A percentile compares a stretch with the other conserved stretches of the same genome.
phyloP scores from a whole-genome alignment of 2,329 filamentous ascomycete species.

The Cyclaneusma minus region DNA sequence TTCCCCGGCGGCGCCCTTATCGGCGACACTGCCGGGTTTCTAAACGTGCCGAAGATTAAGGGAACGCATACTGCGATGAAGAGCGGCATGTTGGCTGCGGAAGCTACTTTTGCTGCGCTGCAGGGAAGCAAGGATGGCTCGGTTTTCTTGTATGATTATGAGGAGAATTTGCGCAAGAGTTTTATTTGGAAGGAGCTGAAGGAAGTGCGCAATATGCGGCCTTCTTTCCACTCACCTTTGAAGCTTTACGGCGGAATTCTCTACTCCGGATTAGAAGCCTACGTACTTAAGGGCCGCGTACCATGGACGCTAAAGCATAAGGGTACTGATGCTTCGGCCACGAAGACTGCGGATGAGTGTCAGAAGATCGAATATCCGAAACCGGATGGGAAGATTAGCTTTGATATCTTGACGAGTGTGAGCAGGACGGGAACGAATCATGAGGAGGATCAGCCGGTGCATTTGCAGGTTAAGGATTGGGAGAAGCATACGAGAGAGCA shows the following conservation, averaged over 20 bases:
- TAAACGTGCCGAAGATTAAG: slow-evolving; percentile 98
- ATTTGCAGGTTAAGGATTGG: slow-evolving; percentile 91
- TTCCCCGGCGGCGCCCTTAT: slow-evolving; percentile 94
- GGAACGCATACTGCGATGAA: slow-evolving; percentile 97
- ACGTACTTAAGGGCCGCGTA: slow-evolving; percentile 64
- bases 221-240: slow-evolving; percentile 78
- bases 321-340: slow-evolving; percentile 60
- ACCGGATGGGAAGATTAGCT: slow-evolving; percentile 86
- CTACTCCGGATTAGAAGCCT: slow-evolving; percentile 90
- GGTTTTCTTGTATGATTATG: slow-evolving; percentile 89
- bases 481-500: slow-evolving; percentile 72
- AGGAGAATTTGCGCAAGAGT: slow-evolving; percentile 72
- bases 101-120: slow-evolving; percentile 74
- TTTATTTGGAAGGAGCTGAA: slow-evolving; percentile 89
- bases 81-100: slow-evolving; percentile 88
- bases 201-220: slow-evolving; percentile 93
- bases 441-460: slow-evolving; percentile 95
- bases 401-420: slow-evolving; percentile 92
- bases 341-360: slow-evolving; percentile 64
- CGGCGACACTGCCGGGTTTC: slow-evolving; percentile 87
- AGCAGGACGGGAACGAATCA: slow-evolving; percentile 94
- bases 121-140: slow-evolving; percentile 41
- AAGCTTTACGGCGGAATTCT: slow-evolving; percentile 79
- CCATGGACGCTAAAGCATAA: slow-evolving; percentile 92
- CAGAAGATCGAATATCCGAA: slow-evolving; percentile 92